Evolutionary conservation across 1,139 yeast species (phyloP).

Genomic region (Candida sp.): DNA sequence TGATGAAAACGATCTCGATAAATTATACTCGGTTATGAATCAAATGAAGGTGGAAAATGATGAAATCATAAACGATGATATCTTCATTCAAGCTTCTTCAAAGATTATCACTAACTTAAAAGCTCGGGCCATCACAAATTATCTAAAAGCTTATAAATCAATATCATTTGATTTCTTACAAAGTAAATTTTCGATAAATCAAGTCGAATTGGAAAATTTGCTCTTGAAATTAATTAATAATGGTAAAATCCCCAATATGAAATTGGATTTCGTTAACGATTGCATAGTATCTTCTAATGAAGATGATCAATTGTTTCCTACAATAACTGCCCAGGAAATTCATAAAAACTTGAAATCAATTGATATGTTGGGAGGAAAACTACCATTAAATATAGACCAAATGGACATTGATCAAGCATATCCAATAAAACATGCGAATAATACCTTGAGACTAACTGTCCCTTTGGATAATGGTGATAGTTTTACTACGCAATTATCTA

Average conservation of each 20-base stretch:
- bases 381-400: constrained; percentile 6
- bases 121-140: constrained; percentile 24
- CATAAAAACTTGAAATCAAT: constrained; percentile 24
- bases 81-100: constrained; percentile 23
- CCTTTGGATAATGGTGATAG: constrained; percentile 6
- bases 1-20: constrained; percentile 24
- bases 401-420: constrained; percentile 13
- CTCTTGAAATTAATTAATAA: constrained; percentile 38
- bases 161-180: constrained; percentile 25
- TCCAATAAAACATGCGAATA: constrained; percentile 3
- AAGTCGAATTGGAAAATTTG: constrained; percentile 32
- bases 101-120: constrained; percentile 29
- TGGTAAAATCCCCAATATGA: constrained; percentile 40
- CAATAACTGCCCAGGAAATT: constrained; percentile 19
- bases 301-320: constrained; percentile 9
- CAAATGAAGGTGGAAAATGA: constrained; percentile 15
- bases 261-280: constrained; percentile 44
- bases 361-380: constrained; percentile 11
- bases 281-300: constrained; percentile 13
- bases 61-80: constrained; percentile 25
- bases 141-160: constrained; percentile 25
- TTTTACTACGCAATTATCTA: constrained; percentile 10
- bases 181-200: constrained; percentile 17
- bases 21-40: constrained; percentile 13
- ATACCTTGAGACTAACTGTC: neutral